phyloP scores from a whole-genome alignment of 805 yeast species.

The Scheffersomyces amazonensis region DNA sequence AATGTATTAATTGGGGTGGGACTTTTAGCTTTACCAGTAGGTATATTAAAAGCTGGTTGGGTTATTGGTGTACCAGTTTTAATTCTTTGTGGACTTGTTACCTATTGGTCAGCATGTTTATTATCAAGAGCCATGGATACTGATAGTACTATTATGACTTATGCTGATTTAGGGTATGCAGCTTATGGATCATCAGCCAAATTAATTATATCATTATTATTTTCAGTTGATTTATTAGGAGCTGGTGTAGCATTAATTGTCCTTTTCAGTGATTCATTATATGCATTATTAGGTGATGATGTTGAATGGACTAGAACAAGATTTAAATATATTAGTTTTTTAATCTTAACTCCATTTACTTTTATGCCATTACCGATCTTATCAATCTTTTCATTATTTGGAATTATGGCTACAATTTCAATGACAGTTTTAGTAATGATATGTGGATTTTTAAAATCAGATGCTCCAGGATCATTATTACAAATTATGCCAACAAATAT shows the following conservation, averaged over 20 bases:
- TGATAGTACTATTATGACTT: conserved; percentile 77
- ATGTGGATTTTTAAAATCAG: conserved; percentile 59
- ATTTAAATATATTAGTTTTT: conserved; percentile 67
- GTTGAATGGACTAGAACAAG: conserved; percentile 37
- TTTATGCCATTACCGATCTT: conserved; percentile 72
- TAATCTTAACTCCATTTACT: conserved; percentile 76
- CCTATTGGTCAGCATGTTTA: conserved; percentile 75
- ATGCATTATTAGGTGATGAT: conserved; percentile 52
- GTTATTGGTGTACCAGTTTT: conserved; percentile 60
- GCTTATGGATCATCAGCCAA: conserved; percentile 79
- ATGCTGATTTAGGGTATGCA: conserved; percentile 86
- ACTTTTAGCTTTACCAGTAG: conserved; percentile 63
- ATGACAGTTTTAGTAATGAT: conserved; percentile 46
- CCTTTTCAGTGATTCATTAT: conserved; percentile 80
- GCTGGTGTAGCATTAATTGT: conserved; percentile 80
- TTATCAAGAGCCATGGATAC: conserved; percentile 76
- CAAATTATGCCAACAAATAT: conserved; percentile 62
- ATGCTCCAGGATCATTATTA: conserved; percentile 73
- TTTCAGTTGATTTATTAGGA: conserved; percentile 75
- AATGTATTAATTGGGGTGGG: conserved; percentile 71
- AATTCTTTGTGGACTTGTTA: conserved; percentile 57
- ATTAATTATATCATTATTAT: conserved; percentile 65
- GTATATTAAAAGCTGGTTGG: conserved; percentile 64
- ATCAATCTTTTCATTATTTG: conserved; percentile 53
- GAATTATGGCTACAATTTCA: conserved; percentile 53